Base-by-base conservation (phyloP, 495 filamentous ascomycete species). In the Penicillium riverlandense region DNA sequence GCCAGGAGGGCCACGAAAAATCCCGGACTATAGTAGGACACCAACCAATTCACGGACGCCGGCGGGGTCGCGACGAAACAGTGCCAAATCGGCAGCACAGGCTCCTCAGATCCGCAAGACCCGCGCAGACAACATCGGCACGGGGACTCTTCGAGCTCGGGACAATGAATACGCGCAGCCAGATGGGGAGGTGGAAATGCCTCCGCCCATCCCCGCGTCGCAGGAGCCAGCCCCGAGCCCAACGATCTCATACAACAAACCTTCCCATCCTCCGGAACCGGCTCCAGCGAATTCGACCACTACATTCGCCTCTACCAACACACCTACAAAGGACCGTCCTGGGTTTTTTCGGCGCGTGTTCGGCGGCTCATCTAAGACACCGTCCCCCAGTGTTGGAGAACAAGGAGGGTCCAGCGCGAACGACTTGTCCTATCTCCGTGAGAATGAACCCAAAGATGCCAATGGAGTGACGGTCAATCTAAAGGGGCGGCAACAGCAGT, bases 341-440 rank as follows among this genome's bases (percentile, higher is more conserved):
- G 89, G 92, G 16, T 98, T 98, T 66, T 96, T 96, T 70, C 80
- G 86, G 44, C 80, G 91, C 48, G 85, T 97, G 10, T 96, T 97
- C 63, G 86, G 83, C 37, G 78, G 74, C 5, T 73, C 75, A 28
- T 47, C 44, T 9, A 84, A 72, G 55, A 69, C 47, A 12, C 38
- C 61, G 7, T 45, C 61, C 13, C 41, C 59, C 11, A 44, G 22
- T 16, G 46, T 53, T 8, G 48, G 53, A 31, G 61, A 66, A 6
- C 44, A 40, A 31, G 47, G 49, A 29, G 38, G 8, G 5, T 40
- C 54, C 8, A 52, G 59, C 22, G 35, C 13, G 9, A 49, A 44
- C 29, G 58, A 62, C n/a, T 12, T 47, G 12, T 42, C 61, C 15
- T 53, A 55, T 16, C n/a, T 50, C n/a, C 59, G 50, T 29, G 66